A percentile compares a stretch with the other conserved stretches of the same genome.
Conservation (phyloP, 2,329 filamentous ascomycete genomes). For the Mycosphaerella sp. region DNA sequence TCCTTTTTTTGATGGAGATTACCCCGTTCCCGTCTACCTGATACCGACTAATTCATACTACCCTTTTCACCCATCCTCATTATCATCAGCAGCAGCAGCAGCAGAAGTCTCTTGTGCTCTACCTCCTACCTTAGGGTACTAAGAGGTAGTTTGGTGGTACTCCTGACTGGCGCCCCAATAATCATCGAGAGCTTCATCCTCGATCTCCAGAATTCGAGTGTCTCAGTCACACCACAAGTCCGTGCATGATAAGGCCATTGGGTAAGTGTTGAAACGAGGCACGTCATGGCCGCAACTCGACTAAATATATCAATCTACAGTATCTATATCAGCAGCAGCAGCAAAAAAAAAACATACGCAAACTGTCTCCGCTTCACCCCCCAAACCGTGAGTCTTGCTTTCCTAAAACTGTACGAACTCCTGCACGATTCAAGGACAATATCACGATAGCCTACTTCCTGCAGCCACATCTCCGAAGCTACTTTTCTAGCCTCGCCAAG, state of each 20-base stretch:
- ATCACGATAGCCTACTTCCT: background rate
- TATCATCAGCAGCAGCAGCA: too few species aligned
- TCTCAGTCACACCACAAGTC: background rate
- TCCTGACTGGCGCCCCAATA: too few species aligned
- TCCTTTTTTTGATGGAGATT: too few species aligned
- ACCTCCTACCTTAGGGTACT: too few species aligned
- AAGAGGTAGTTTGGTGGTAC: too few species aligned
- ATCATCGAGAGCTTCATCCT: too few species aligned
- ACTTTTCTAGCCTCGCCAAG: background rate
- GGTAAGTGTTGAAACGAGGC: conserved; percentile 1
- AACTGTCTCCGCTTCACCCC: background rate
- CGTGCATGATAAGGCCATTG: conserved; percentile 8
- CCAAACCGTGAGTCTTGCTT: background rate
- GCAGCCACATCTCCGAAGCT: conserved; percentile 1
- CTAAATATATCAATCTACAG: background rate
- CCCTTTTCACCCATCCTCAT: too few species aligned
- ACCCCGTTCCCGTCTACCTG: too few species aligned
- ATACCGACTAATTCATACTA: too few species aligned
- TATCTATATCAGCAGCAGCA: background rate
- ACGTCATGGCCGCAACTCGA: conserved; percentile 1
- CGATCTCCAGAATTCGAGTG: background rate
- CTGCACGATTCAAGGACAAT: background rate
- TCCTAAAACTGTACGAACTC: background rate
- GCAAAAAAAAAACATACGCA: too few species aligned
- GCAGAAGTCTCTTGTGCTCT: too few species aligned